Conservation (phyloP, 1,284 basidiomycete species). For the Lignosus rhinocerotis region DNA sequence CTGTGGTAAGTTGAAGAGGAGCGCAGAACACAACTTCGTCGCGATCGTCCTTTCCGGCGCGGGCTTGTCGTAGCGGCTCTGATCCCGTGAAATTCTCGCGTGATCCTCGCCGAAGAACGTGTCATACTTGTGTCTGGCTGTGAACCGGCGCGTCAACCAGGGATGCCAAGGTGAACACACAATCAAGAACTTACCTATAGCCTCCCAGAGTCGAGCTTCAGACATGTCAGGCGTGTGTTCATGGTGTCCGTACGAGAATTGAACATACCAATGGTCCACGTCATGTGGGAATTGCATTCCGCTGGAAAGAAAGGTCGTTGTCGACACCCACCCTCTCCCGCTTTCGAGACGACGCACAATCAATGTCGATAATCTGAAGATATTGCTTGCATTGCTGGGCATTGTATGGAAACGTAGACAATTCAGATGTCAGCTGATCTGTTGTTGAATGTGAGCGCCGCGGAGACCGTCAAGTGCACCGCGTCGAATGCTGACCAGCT, state of each 20-base stretch:
- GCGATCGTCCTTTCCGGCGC: background rate
- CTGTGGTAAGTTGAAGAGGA: constrained; percentile 25
- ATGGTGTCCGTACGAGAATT: background rate
- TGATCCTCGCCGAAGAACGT: constrained; percentile 31
- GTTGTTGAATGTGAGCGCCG: background rate
- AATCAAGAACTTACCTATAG: constrained; percentile 16
- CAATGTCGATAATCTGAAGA: constrained; percentile 21
- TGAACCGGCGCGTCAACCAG: background rate
- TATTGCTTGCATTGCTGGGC: constrained; percentile 27
- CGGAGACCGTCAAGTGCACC: too few relatives aligned
- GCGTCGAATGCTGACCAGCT: constrained; percentile 20
- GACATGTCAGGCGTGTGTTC: background rate
- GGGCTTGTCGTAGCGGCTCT: constrained; percentile 18
- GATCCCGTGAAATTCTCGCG: constrained; percentile 28
- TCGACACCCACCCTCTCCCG: background rate
- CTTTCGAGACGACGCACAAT: constrained; percentile 13
- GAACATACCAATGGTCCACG: constrained; percentile 23
- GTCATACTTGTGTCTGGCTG: constrained; percentile 27
- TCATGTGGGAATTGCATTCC: constrained; percentile 17
- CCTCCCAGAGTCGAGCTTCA: constrained; percentile 23
- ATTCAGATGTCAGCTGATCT: constrained; percentile 30
- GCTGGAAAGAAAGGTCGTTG: constrained; percentile 1
- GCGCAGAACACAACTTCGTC: constrained; percentile 11
- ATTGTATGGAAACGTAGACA: constrained; percentile 30
- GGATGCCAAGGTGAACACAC: too few relatives aligned